Evolutionary conservation across 1,284 basidiomycete species (phyloP), one percentile per base, ranked within the genome.

Genomic region (Sanghuangporus weigelae): DNA sequence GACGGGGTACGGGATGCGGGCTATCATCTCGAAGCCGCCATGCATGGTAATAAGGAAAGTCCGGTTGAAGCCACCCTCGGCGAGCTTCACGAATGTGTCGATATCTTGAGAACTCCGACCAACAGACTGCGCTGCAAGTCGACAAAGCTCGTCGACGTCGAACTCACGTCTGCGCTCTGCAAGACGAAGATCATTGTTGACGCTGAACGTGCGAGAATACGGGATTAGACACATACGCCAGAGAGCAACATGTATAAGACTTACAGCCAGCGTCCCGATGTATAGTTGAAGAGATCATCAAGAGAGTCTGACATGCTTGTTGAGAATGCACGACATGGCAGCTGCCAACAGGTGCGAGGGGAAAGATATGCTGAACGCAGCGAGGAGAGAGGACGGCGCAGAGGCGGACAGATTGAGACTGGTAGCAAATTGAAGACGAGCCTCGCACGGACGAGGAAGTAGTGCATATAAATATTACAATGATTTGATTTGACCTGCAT

Each of bases 1-100:
- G 56, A 68, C 63, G 2, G 78, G 79, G 73, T 81, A 81, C 63
- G 81, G 81, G 67, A 82, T 76, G 62, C 79, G 79, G 1, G 79
- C 80, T 0, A 82, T 73, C 73, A 84, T 74, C 68, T 77, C 66
- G 70, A 79, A 77, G 65, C 71, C 75, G 64, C 72, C 73, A 64
- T 67, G 70, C 73, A 83, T 71, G 66, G 79, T 80, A 71, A 83
- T 73, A 68, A 80, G 73, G 70, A 81, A 81, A 48, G 69, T 73
- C 48, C 77, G 76, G 68, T 80, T 79, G 67, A 77, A 77, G 1
- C 76, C 75, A 46, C 80, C 79, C 73, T 81, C 78, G 57, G 70
- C 78, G 62, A 81, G 78, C 68, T 81, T 80, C 59, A 14, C 11
- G 0, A 80, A 61, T 50, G 16, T 67, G 71, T 70, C 69, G 70